These are phyloP conservation scores for Nitzschia putrida DNA, from an alignment of 108 stramenopile species.

Conservation along the genomic window DNA sequence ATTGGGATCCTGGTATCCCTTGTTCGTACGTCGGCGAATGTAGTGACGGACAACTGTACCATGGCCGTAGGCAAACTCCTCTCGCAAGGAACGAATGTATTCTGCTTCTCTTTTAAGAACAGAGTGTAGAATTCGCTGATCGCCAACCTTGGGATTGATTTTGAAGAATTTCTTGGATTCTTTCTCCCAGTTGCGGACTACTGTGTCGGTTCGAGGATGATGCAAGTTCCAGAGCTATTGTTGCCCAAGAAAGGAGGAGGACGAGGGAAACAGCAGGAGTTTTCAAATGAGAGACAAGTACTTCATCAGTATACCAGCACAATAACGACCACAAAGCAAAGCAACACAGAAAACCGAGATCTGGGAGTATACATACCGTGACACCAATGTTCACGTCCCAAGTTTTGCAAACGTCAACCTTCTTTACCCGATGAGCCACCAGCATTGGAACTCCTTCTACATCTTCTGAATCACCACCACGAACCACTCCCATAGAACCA, in stretches of 20 bases:
- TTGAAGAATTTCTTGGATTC: background rate
- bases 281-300: too few relatives aligned
- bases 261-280: background rate
- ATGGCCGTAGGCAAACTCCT: constrained; percentile 17
- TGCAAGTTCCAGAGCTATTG: constrained; percentile 13
- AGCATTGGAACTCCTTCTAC: background rate
- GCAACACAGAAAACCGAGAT: background rate
- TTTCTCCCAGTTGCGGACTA: background rate
- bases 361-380: background rate
- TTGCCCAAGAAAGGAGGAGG: background rate
- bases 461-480: background rate
- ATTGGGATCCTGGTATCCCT: constrained; percentile 1
- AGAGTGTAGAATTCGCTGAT: constrained; percentile 6
- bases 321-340: too few relatives aligned
- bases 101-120: background rate
- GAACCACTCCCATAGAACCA: background rate
- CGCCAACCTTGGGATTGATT: background rate
- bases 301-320: too few relatives aligned
- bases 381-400: constrained; percentile 16
- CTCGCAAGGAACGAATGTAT: background rate
- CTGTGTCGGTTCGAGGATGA: background rate
- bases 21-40: constrained; percentile 9
- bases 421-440: background rate
- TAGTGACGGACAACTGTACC: constrained; percentile 7
- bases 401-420: background rate